Percentiles rank a stretch among this genome's conserved stretches.
These are phyloP conservation scores for Rhizomucor miehei DNA, from an alignment of 371 early-diverging fungal genomes.

Conservation along the genomic window DNA sequence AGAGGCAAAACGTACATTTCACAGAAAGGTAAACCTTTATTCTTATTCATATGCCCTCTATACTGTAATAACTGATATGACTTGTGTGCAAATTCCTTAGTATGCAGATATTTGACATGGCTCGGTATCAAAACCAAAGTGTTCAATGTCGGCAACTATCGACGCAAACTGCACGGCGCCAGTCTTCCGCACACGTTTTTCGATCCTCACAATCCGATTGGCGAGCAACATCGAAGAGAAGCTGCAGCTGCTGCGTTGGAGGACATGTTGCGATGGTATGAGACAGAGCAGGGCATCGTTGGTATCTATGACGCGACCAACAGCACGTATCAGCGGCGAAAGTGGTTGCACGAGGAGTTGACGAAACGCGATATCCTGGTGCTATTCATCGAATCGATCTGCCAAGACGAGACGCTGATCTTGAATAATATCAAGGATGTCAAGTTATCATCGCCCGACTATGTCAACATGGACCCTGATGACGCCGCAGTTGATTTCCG, in stretches of 20 bases:
- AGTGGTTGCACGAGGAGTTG: slow-evolving; percentile 65
- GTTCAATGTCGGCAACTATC: slow-evolving; percentile 96
- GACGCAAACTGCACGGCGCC: slow-evolving; percentile 87
- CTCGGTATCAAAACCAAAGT: slow-evolving; percentile 89
- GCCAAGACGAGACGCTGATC: slow-evolving; percentile 85
- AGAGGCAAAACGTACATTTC: slow-evolving; percentile 91
- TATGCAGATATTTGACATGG: slow-evolving; percentile 64
- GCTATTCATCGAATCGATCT: slow-evolving; percentile 94
- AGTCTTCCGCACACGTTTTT: slow-evolving; percentile 86
- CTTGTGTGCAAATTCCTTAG: not conserved
- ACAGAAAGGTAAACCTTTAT: slow-evolving; percentile 73
- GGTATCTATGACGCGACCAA: slow-evolving; percentile 98
- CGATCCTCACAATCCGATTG: slow-evolving; percentile 82
- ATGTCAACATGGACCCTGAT: slow-evolving; percentile 65
- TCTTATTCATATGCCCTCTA: not conserved
- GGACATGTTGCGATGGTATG: slow-evolving; percentile 92
- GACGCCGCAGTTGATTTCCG: slow-evolving; percentile 75
- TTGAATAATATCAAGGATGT: slow-evolving; percentile 92
- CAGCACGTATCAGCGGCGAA: slow-evolving; percentile 81
- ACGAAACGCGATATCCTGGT: slow-evolving; percentile 77
- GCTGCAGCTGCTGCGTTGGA: slow-evolving; percentile 84
- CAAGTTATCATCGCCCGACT: slow-evolving; percentile 94
- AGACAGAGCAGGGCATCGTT: slow-evolving; percentile 72
- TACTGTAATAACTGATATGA: not conserved
- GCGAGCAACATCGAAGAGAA: slow-evolving; percentile 70